Percentiles rank a stretch among this genome's conserved stretches.
Evolutionary conservation across 345 rosid species (phyloP).

Genomic region (Fremontodendron californicum): DNA sequence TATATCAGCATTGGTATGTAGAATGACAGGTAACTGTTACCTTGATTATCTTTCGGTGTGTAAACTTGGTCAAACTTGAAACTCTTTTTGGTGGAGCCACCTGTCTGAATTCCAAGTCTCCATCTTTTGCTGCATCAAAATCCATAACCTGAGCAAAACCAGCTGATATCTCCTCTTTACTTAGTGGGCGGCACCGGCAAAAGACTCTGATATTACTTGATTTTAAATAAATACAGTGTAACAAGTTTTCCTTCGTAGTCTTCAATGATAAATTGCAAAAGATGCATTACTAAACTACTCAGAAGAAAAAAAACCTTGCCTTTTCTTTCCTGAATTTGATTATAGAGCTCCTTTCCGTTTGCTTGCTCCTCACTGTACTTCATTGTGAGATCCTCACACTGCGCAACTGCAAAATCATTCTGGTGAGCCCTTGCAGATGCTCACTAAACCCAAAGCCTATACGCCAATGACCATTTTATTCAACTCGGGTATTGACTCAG

Average conservation of each 20-base stretch:
- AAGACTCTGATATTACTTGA: conserved; percentile 93
- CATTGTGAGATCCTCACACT: conserved; percentile 79
- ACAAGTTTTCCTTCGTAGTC: not conserved
- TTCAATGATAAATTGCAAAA: not conserved
- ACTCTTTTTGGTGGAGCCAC: conserved; percentile 51
- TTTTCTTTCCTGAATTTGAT: conserved; percentile 82
- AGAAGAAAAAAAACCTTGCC: conserved; percentile 30
- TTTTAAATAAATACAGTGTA: conserved; percentile 7
- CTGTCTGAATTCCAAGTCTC: conserved; percentile 75
- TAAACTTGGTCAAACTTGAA: conserved; percentile 83
- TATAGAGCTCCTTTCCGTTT: conserved; percentile 80
- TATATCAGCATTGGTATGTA: not conserved
- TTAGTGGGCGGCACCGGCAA: conserved; percentile 88
- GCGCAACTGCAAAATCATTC: conserved; percentile 53
- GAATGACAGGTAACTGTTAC: conserved; percentile 27
- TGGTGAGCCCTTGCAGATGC: conserved; percentile 17
- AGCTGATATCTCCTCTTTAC: conserved; percentile 56
- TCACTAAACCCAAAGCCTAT: conserved; percentile 90
- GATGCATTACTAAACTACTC: conserved; percentile 1
- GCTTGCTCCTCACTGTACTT: conserved; percentile 79
- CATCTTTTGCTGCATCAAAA: conserved; percentile 80
- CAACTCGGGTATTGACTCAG: conserved; percentile 72
- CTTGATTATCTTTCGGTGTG: conserved; percentile 87
- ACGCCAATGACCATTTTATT: conserved; percentile 80
- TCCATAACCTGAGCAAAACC: conserved; percentile 65